Conservation (phyloP, 805 yeast genomes). For the Debaryomyces hansenii region DNA sequence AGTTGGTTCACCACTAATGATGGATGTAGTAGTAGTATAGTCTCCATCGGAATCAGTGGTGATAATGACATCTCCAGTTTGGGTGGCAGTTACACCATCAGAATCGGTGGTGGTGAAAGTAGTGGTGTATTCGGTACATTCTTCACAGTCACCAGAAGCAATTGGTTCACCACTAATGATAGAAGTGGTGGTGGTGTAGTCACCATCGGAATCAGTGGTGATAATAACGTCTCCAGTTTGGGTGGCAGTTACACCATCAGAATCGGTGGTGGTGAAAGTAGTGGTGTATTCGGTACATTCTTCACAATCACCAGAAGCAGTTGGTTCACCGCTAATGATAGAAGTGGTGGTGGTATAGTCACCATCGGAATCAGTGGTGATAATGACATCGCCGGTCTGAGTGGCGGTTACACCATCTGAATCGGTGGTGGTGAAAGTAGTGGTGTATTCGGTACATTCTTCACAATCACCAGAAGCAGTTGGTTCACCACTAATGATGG, state of each 20-base stretch:
- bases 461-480: too few species aligned
- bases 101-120: slow-evolving; percentile 2
- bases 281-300: too few species aligned
- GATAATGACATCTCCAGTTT: slow-evolving; percentile 12
- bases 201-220: slow-evolving; percentile 10
- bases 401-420: too few species aligned
- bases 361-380: too few species aligned
- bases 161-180: background rate
- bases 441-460: too few species aligned
- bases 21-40: slow-evolving; percentile 12
- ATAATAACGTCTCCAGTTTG: slow-evolving; percentile 11
- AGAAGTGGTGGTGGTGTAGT: slow-evolving; percentile 3
- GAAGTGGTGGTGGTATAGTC: too few species aligned
- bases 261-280: slow-evolving; percentile 8
- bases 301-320: too few species aligned
- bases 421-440: too few species aligned
- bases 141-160: background rate
- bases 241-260: slow-evolving; percentile 7
- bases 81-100: slow-evolving; percentile 4
- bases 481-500: background rate
- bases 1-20: background rate
- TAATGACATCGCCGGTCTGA: too few species aligned
- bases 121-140: slow-evolving; percentile 6
- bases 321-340: too few species aligned
- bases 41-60: slow-evolving; percentile 16